Base-by-base conservation (phyloP, 2,329 filamentous ascomycete genomes). In the Ceratocystis cubensis region DNA sequence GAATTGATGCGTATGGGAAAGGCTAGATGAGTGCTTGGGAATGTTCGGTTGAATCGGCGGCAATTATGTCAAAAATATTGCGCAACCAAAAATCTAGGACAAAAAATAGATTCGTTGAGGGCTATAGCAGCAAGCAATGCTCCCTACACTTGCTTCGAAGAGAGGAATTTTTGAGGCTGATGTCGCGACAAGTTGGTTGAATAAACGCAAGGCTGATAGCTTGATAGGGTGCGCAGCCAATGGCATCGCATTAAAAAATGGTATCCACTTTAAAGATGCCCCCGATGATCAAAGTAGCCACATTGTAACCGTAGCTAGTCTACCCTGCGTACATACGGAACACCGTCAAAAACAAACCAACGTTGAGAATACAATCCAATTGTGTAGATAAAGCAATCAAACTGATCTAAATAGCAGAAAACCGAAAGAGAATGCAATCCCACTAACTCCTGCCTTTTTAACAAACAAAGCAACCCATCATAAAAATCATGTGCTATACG, bases 401-500 rank as follows among this genome's bases (percentile, higher is more conserved):
- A 64, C 61, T 61, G 53, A 59, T 63, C 28, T 64, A 67, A 50
- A 61, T 61, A 37, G 56, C 48, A 61, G 22, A 46, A 64, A 59
- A 64, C 17, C 30, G 50, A 64, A 63, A 53, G 30, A 50, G 28
- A 65, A 66, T 50, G 46, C 57, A 61, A 63, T 48, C 59, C 66
- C 57, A 37, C 30, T 63, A 67, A 67, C 66, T 67, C 66, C 66
- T 63, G 59, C 61, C 62, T 66, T 67, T 65, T 46, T 57, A 61
- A 50, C 64, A 61, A 61, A 65, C 15, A 65, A 67, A 67, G 28
- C 66, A 67, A 67, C 41, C 66, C 66, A 59, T 67, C 66, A 64
- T 67, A 57, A 61, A 67, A 67, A 65, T 67, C 66, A 65, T 65
- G 56, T 67, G 66, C 41, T 59, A 53, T 63, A 63, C 66, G 37